phyloP scores from a whole-genome alignment of 805 yeast genomes.

The Lipomyces yamanashiensis region DNA sequence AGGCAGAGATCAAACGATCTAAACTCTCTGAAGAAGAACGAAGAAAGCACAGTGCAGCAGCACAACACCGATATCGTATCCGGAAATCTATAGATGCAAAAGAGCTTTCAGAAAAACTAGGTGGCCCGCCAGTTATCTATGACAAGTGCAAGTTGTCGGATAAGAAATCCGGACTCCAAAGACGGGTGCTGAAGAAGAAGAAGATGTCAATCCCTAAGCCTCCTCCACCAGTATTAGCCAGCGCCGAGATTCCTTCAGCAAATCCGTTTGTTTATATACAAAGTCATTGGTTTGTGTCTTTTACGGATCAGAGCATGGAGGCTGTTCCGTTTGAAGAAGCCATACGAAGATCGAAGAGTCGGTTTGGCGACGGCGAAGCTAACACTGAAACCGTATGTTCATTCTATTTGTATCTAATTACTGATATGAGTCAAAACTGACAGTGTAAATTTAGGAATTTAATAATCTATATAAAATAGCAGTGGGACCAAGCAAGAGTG shows the following conservation, averaged over 20 bases:
- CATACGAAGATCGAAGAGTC: not conserved
- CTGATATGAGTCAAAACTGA: not conserved
- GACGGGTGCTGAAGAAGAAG: constrained; percentile 20
- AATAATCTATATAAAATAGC: not conserved
- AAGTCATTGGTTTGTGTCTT: constrained; percentile 20
- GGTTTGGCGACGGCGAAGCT: constrained; percentile 4
- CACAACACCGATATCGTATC: constrained; percentile 25
- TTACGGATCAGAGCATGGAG: constrained; percentile 14
- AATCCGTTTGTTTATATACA: constrained; percentile 23
- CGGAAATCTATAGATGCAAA: constrained; percentile 26
- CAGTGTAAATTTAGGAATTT: constrained; percentile 5
- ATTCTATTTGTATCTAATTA: not conserved
- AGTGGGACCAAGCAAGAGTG: constrained; percentile 8
- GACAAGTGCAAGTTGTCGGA: constrained; percentile 29
- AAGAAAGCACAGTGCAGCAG: constrained; percentile 24
- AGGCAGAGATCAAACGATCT: constrained; percentile 20
- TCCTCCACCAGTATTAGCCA: constrained; percentile 8
- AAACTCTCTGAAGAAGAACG: constrained; percentile 25
- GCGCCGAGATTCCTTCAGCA: constrained; percentile 10
- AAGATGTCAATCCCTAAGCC: constrained; percentile 19
- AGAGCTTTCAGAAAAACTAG: constrained; percentile 19
- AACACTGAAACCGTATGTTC: not conserved
- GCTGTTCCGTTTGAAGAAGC: constrained; percentile 24
- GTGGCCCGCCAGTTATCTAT: constrained; percentile 27
- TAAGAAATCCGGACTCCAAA: constrained; percentile 24